Base-by-base conservation (phyloP, 176 grass and related monocot genomes). In the Ensete glaucum region DNA sequence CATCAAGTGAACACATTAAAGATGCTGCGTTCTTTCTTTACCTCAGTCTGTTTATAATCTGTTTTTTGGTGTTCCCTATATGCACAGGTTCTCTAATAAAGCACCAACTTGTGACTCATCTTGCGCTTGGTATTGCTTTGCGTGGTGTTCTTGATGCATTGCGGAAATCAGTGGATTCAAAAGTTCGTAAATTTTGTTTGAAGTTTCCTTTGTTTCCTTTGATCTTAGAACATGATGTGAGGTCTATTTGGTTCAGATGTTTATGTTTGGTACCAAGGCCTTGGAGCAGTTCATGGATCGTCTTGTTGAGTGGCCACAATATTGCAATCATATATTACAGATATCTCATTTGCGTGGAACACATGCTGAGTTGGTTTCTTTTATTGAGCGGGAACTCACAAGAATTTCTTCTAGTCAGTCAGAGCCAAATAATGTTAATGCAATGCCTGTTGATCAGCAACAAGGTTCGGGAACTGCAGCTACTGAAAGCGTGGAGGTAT, bases 281-380 rank as follows among this genome's bases (percentile, higher is more conserved):
- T 81, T 97, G 73, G 93, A 93, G 74, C 88, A 97, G 62, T 97
- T 97, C 76, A 90, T 87, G 85, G 94, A 93, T 83, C 90, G 94
- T 67, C 52, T 97, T 72, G 87, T 93, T 73, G 90, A 93, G 75
- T 93, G 85, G 90, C 94, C 94, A 55, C 90, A 90, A 54, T 97
- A 97, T 76, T 97, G 94, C 80, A 97, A 97, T 75, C 94, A 93
- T 74, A 90, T 97, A 90, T 78, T 97, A 68, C 94, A 97, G 86
- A 97, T 97, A 81, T 90, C 94, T 78, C 94, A 97, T 97, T 85
- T 97, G 76, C 90, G 94, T 49, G 88, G 85, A 71, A 83, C 90
- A 82, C 90, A 93, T 81, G 62, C 82, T 50, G 94, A 89, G 26
- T 83, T 97, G 87, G 90, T 97, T 85, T 80, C 84, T 69, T 79